Conservation (phyloP, 2,329 filamentous ascomycete species). For the Aspergillus novofumigatus region DNA sequence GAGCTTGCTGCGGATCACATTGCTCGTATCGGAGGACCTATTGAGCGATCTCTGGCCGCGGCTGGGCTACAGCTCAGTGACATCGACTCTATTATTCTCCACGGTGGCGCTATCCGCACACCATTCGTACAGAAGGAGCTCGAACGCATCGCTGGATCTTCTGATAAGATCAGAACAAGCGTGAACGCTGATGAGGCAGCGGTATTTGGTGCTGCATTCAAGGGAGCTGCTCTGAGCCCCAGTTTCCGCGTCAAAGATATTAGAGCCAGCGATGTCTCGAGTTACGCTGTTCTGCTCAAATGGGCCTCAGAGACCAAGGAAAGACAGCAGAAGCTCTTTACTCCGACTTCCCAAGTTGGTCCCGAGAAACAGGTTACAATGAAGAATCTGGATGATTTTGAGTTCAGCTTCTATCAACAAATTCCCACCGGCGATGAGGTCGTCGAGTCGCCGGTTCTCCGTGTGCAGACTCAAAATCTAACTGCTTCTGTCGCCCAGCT, state of each 20-base stretch:
- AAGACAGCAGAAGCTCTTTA: conserved; percentile 79
- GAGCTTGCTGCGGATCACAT: conserved; percentile 65
- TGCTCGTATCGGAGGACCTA: conserved; percentile 62
- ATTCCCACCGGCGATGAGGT: conserved; percentile 44
- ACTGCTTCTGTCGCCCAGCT: conserved; percentile 77
- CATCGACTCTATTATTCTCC: conserved; percentile 85
- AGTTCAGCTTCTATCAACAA: conserved; percentile 74
- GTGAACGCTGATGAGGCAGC: conserved; percentile 97
- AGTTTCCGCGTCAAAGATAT: conserved; percentile 99
- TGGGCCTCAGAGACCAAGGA: conserved; percentile 69
- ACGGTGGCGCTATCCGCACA: conserved; percentile 84
- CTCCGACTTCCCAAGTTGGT: conserved; percentile 69
- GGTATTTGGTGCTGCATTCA: conserved; percentile 92
- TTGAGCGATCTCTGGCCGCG: conserved; percentile 69
- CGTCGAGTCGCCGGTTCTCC: conserved; percentile 58
- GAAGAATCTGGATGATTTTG: conserved; percentile 76
- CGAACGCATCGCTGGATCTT: conserved; percentile 66
- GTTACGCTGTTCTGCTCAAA: conserved; percentile 70
- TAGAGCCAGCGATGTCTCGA: conserved; percentile 69
- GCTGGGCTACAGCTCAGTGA: conserved; percentile 71
- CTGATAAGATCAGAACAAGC: conserved; percentile 81
- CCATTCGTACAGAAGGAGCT: conserved; percentile 91
- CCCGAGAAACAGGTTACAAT: conserved; percentile 80
- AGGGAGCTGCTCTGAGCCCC: conserved; percentile 84
- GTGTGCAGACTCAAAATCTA: conserved; percentile 75